Base-by-base conservation (phyloP, 2,329 filamentous ascomycete species). In the Gliomastix tumulicola region DNA sequence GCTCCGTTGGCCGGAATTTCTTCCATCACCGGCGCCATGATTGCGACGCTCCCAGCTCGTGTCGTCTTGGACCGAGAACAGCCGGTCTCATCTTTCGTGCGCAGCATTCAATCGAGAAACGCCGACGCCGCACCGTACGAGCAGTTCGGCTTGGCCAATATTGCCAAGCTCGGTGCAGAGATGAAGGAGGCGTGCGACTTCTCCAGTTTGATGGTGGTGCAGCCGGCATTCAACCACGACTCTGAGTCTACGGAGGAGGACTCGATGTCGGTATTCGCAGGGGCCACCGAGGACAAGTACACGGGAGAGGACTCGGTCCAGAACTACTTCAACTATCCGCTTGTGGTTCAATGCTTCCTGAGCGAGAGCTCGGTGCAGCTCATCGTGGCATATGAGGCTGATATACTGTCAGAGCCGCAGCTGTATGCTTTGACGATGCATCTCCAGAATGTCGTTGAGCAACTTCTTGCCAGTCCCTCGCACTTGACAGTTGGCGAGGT, bases 41-140 rank as follows among this genome's bases (percentile, higher is more conserved):
- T 49, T 10, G 40, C 41, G 8, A 48, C 43, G 3, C 33, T 47
- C 21, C 44, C 46, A 4, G 32, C 44, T 11, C 39, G 47, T 8
- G 33, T 46, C 17, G 27, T 19, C 3, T 7, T 49, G 4, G 38
- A 38, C 12, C 28, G 34, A 15, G 30, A 31, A 12, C 27, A 39
- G 30, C 23, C 44, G 5, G 42, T 32, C 10, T 34, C 17, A 3
- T 21, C 37, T 8, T 38, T 43, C n/a, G 40, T 49, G 6, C 38
- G 33, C 9, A 37, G 38, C 15, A 31, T 49, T 12, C 44, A 46
- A 18, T 38, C 35, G 11, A 39, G 46, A 10, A 44, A 47, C 2
- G 40, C 45, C 2, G 30, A 40, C 6, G 43, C 44, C 35, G 42
- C 46, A 19, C 40, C 47, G 2, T 45, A 44, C 22, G 46, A 49